These are phyloP conservation scores for Kernera saxatilis DNA, from an alignment of 345 rosid species.

Conservation along the genomic window DNA sequence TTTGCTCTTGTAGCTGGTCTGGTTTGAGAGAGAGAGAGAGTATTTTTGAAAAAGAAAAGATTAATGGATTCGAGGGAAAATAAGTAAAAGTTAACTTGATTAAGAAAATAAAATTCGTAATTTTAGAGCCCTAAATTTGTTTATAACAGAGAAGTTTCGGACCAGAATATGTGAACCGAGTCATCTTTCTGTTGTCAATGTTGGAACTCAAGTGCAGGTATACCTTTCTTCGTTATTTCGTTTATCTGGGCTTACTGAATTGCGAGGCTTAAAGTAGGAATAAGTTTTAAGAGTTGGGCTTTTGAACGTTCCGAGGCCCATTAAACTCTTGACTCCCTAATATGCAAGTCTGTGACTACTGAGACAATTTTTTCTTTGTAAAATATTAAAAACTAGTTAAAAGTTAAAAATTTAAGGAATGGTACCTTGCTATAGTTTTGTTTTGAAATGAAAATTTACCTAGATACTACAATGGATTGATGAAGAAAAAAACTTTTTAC, in stretches of 20 bases:
- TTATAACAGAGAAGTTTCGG: no score
- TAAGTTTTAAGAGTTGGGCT: neutral
- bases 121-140: no score
- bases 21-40: no score
- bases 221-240: neutral
- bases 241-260: neutral
- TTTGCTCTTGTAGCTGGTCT: no score
- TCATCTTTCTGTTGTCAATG: no score
- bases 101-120: no score
- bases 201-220: neutral
- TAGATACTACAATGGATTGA: neutral
- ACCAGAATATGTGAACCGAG: no score
- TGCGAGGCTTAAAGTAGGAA: neutral
- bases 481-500: constrained; percentile 3
- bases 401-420: no score
- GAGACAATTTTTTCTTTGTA: neutral
- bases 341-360: neutral
- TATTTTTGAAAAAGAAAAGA: no score
- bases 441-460: neutral
- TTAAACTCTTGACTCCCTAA: neutral
- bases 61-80: no score
- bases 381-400: neutral
- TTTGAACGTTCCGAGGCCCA: neutral
- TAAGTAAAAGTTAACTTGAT: no score
- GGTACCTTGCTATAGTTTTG: neutral